These are phyloP conservation scores for Pseudopithomyces maydicus DNA, from an alignment of 2,329 filamentous ascomycete species.

Conservation along the genomic window DNA sequence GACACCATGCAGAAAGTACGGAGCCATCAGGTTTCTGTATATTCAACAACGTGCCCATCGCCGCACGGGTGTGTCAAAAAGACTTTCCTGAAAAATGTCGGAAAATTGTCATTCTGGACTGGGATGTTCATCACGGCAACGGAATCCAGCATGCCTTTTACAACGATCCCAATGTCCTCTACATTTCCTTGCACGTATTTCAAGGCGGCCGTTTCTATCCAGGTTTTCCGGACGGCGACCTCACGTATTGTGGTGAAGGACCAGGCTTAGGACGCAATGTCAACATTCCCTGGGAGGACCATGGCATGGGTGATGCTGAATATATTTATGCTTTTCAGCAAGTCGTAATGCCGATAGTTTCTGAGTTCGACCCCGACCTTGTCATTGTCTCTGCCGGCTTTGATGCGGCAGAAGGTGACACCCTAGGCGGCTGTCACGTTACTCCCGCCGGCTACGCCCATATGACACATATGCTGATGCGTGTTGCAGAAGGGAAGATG, in stretches of 20 bases:
- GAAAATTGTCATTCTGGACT: constrained; percentile 92
- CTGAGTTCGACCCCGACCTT: constrained; percentile 90
- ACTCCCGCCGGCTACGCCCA: constrained; percentile 91
- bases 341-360: constrained; percentile 93
- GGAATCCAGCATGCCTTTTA: constrained; percentile 97
- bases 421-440: constrained; percentile 90
- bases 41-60: constrained; percentile 97
- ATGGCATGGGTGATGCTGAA: constrained; percentile 91
- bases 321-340: constrained; percentile 97
- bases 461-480: constrained; percentile 99
- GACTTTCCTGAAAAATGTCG: constrained; percentile 80
- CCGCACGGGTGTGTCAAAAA: constrained; percentile 82
- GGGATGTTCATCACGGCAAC: constrained; percentile 82
- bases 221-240: constrained; percentile 61
- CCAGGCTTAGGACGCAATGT: constrained; percentile 67
- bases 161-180: constrained; percentile 89
- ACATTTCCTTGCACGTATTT: constrained; percentile 93
- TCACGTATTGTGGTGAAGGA: constrained; percentile 63
- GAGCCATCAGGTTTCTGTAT: constrained; percentile 92
- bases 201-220: constrained; percentile 86
- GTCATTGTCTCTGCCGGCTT: constrained; percentile 97
- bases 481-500: constrained; percentile 84
- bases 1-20: constrained; percentile 90
- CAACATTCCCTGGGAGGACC: constrained; percentile 70
- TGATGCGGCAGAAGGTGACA: constrained; percentile 91